A percentile compares a stretch with the other conserved stretches of the same genome.
phyloP scores from a whole-genome alignment of 2,329 filamentous ascomycete genomes.

The Botryotinia convoluta region DNA sequence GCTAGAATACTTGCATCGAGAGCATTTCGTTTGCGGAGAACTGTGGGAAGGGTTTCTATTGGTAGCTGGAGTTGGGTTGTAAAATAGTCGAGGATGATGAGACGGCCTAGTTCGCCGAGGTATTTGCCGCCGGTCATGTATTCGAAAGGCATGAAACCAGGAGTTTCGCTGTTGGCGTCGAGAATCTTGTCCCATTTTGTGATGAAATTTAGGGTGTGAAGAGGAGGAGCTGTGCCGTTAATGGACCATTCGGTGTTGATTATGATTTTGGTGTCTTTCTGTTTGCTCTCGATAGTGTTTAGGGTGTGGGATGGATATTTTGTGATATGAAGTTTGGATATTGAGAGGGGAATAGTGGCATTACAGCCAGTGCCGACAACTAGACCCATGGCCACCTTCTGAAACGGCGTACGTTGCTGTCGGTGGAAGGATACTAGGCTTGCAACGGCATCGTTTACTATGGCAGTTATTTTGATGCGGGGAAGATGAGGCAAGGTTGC shows the following conservation, averaged over 20 bases:
- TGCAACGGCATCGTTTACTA: constrained; percentile 78
- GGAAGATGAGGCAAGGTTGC: constrained; percentile 51
- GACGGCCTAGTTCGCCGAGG: constrained; percentile 76
- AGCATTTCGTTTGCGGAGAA: constrained; percentile 41
- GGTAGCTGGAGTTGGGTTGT: constrained; percentile 44
- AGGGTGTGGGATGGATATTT: constrained; percentile 54
- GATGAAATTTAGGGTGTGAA: constrained; percentile 61
- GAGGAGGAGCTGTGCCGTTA: constrained; percentile 66
- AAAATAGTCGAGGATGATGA: constrained; percentile 84
- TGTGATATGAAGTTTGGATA: constrained; percentile 58
- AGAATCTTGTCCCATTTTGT: constrained; percentile 69
- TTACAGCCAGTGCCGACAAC: constrained; percentile 82
- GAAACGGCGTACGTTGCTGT: constrained; percentile 57
- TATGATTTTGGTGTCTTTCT: constrained; percentile 60
- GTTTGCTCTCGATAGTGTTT: constrained; percentile 37
- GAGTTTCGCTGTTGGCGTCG: constrained; percentile 64
- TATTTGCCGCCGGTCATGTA: constrained; percentile 97
- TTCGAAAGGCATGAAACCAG: constrained; percentile 91
- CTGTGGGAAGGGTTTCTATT: constrained; percentile 24
- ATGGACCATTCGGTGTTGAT: constrained; percentile 87
- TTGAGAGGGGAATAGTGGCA: constrained; percentile 70
- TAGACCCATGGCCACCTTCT: constrained; percentile 72
- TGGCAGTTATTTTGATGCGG: constrained; percentile 67
- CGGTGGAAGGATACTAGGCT: constrained; percentile 76
- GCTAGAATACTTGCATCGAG: constrained; percentile 19